These are phyloP conservation scores for Claviceps sorghi DNA, from an alignment of 2,329 filamentous ascomycete species.

Conservation along the genomic window DNA sequence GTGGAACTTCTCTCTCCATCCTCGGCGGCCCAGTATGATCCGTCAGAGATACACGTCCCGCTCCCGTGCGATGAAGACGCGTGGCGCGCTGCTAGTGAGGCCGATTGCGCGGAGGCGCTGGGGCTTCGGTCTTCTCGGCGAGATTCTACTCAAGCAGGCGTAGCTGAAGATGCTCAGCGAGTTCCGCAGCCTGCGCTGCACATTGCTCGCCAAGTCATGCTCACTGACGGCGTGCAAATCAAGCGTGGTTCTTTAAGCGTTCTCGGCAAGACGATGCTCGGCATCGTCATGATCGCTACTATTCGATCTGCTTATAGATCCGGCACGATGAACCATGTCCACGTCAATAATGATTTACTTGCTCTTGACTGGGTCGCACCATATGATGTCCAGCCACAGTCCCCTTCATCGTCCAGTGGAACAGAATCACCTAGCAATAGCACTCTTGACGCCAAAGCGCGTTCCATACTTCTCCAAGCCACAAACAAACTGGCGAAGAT, in stretches of 20 bases:
- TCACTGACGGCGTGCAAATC: slow-evolving; percentile 29
- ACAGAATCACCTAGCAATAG: background rate
- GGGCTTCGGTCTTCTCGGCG: slow-evolving; percentile 48
- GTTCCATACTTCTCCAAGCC: background rate
- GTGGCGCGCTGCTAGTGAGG: slow-evolving; percentile 49
- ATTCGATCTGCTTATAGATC: slow-evolving; percentile 29
- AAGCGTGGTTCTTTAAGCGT: background rate
- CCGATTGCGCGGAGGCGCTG: slow-evolving; percentile 49
- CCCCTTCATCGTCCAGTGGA: slow-evolving; percentile 8
- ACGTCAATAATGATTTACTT: background rate
- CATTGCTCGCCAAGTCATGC: slow-evolving; percentile 44
- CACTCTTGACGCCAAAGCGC: background rate
- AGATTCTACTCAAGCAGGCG: slow-evolving; percentile 31
- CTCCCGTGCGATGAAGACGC: slow-evolving; percentile 58
- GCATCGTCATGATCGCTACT: slow-evolving; percentile 42
- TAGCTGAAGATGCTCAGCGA: slow-evolving; percentile 40
- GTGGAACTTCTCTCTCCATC: slow-evolving; percentile 59
- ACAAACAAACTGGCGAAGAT: background rate
- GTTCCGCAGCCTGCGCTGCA: slow-evolving; percentile 41
- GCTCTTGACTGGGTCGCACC: slow-evolving; percentile 44
- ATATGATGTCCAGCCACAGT: slow-evolving; percentile 34
- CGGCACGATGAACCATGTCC: background rate
- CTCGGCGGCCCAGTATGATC: slow-evolving; percentile 44
- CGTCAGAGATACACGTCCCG: slow-evolving; percentile 50
- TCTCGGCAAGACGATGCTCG: slow-evolving; percentile 1